Conservation (phyloP, 495 filamentous ascomycete species). For the Aspergillus conjunctus region DNA sequence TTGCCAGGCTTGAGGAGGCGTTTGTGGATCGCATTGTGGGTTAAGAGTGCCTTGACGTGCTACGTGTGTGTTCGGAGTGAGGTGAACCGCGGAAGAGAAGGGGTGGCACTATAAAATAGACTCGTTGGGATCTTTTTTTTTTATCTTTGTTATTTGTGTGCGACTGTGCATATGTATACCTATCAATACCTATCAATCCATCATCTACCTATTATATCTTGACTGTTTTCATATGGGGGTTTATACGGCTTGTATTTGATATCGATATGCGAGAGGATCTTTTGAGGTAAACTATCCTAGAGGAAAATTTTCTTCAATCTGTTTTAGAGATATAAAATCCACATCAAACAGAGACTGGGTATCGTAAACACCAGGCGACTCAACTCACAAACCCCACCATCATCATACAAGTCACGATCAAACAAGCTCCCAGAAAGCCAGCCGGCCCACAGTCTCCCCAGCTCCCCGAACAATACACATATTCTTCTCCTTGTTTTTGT, state of each 20-base stretch:
- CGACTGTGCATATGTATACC: slow-evolving; percentile 19
- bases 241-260: too few species aligned
- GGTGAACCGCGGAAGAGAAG: slow-evolving; percentile 1
- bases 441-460: slow-evolving; percentile 72
- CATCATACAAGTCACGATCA: slow-evolving; percentile 5
- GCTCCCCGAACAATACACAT: slow-evolving; percentile 81
- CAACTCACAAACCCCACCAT: neutral
- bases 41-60: slow-evolving; percentile 27
- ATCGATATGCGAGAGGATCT: too few species aligned
- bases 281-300: too few species aligned
- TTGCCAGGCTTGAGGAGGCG: slow-evolving; percentile 75
- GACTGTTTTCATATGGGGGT: neutral
- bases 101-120: slow-evolving; percentile 29
- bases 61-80: neutral
- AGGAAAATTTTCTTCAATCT: too few species aligned
- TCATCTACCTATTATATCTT: neutral
- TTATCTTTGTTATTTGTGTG: neutral
- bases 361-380: neutral
- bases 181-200: slow-evolving; percentile 23
- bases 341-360: neutral
- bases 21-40: slow-evolving; percentile 86
- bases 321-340: too few species aligned
- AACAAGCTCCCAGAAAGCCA: slow-evolving; percentile 78
- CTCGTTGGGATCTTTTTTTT: slow-evolving; percentile 22
- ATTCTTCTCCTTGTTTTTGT: slow-evolving; percentile 39